These are phyloP conservation scores for Candida orba DNA, from an alignment of 805 yeast species.

Conservation along the genomic window DNA sequence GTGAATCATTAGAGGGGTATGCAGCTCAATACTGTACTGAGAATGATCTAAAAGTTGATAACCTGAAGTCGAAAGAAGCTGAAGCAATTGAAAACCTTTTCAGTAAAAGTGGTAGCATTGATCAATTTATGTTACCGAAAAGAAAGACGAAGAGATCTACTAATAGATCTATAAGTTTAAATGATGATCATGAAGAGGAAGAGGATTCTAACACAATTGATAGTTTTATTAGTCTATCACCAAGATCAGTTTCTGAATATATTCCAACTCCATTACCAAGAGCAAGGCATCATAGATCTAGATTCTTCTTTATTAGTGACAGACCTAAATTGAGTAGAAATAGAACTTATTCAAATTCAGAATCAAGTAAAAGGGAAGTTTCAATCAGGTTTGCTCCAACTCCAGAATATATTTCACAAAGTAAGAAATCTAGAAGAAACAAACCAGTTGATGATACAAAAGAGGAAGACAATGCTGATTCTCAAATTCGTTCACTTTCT, in stretches of 20 bases:
- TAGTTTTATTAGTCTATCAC: background rate
- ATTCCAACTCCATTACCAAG: conserved; percentile 13
- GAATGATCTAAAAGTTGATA: conserved; percentile 10
- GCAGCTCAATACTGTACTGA: conserved; percentile 13
- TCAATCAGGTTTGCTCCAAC: conserved; percentile 17
- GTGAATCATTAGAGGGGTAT: conserved; percentile 17
- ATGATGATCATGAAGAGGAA: background rate
- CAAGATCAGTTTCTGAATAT: conserved; percentile 9
- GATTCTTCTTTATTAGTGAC: background rate
- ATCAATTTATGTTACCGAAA: too few species aligned
- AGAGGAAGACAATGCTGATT: background rate
- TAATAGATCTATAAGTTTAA: too few species aligned
- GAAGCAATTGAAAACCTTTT: conserved; percentile 11
- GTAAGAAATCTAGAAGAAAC: background rate
- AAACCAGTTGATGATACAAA: background rate
- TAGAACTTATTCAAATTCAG: background rate
- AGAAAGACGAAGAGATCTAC: background rate
- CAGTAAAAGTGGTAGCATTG: background rate
- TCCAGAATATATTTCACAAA: conserved; percentile 9
- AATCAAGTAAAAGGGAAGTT: conserved; percentile 1
- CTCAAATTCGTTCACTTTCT: background rate
- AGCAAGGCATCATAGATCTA: background rate
- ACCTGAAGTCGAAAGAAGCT: conserved; percentile 1
- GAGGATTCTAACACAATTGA: background rate
- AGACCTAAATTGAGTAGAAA: background rate